Conservation (phyloP, 179 eudicot genomes). For the Dionaea muscipula region DNA sequence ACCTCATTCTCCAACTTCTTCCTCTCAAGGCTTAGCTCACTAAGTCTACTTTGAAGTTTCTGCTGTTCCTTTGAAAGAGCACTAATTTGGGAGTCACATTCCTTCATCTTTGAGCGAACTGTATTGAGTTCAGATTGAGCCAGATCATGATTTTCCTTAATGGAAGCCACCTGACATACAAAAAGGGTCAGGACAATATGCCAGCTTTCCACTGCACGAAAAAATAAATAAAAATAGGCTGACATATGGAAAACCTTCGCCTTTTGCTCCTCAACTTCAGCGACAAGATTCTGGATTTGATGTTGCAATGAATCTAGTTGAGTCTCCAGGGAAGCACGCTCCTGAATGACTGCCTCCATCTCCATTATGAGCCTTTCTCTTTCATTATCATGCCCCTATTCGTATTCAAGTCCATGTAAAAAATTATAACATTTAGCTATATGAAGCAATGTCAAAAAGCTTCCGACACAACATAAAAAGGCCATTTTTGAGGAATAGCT, state of each 20-base stretch:
- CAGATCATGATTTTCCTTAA: slow-evolving; percentile 38
- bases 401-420: slow-evolving; percentile 10
- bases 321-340: slow-evolving; percentile 48
- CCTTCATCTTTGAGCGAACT: slow-evolving; percentile 65
- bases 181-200: slow-evolving; percentile 3
- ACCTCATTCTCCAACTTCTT: slow-evolving; percentile 97
- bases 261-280: slow-evolving; percentile 51
- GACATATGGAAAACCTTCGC: slow-evolving; percentile 30
- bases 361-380: slow-evolving; percentile 86
- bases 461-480: too few species aligned
- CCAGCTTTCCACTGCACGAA: too few species aligned
- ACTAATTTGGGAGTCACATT: slow-evolving; percentile 74
- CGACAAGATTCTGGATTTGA: slow-evolving; percentile 44
- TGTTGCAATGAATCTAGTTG: slow-evolving; percentile 47
- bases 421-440: neutral
- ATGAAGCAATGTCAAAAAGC: too few species aligned
- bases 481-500: too few species aligned
- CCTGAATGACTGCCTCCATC: slow-evolving; percentile 70
- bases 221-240: too few species aligned
- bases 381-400: slow-evolving; percentile 76
- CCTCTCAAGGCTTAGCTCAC: slow-evolving; percentile 61
- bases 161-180: slow-evolving; percentile 49
- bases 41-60: slow-evolving; percentile 50
- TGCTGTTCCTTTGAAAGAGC: slow-evolving; percentile 59
- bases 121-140: slow-evolving; percentile 59